A percentile compares a stretch with the other conserved stretches of the same genome.
Conservation (phyloP, 352 stramenopile species). For the Plasmopara muralis region DNA sequence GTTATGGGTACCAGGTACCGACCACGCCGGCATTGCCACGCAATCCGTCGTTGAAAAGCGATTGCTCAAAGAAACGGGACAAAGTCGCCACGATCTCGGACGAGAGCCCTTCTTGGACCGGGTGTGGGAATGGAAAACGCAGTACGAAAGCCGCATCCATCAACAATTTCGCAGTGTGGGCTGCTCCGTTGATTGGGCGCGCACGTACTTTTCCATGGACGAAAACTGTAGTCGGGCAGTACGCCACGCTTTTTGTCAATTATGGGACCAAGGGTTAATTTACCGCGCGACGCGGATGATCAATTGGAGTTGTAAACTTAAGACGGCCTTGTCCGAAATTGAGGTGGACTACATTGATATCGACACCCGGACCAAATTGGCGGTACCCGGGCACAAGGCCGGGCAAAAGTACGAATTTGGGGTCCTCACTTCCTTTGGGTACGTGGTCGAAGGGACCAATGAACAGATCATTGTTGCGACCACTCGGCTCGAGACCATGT, state of each 20-base stretch:
- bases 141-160: conserved; percentile 83
- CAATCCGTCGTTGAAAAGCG: conserved; percentile 91
- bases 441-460: conserved; percentile 89
- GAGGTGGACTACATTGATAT: conserved; percentile 99
- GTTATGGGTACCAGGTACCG: conserved; percentile 96
- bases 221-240: conserved; percentile 96
- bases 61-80: conserved; percentile 75
- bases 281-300: conserved; percentile 98
- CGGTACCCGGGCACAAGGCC: conserved; percentile 94
- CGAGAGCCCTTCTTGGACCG: conserved; percentile 92
- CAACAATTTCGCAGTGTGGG: conserved; percentile 89
- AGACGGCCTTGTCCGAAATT: conserved; percentile 94
- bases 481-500: conserved; percentile 99
- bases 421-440: conserved; percentile 96
- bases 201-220: conserved; percentile 99
- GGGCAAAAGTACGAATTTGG: conserved; percentile 99
- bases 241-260: conserved; percentile 94
- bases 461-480: conserved; percentile 83
- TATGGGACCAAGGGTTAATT: conserved; percentile 92
- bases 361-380: conserved; percentile 92
- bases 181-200: conserved; percentile 95
- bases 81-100: conserved; percentile 84
- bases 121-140: conserved; percentile 97
- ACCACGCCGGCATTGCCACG: conserved; percentile 99
- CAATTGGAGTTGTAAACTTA: conserved; percentile 99